Evolutionary conservation across 768 basidiomycete species (phyloP).

Genomic region (Lactarius tabidus): DNA sequence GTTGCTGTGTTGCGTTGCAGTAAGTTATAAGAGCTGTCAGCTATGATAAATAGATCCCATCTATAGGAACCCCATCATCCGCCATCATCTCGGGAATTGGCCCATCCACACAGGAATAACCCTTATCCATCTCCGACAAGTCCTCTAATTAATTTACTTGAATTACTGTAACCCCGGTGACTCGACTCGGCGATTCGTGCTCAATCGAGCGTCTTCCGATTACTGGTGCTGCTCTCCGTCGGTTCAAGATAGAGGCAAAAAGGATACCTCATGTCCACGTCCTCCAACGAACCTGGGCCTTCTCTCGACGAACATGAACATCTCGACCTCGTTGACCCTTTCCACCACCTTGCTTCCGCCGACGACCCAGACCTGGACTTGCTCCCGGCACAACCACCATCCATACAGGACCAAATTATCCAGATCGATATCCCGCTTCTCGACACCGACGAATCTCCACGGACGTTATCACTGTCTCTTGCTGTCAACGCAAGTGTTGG

Average conservation of each 20-base stretch:
- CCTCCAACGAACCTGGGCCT: slow-evolving; percentile 9
- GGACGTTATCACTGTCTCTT: slow-evolving; percentile 44
- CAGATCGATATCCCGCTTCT: slow-evolving; percentile 37
- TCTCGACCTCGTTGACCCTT: slow-evolving; percentile 54
- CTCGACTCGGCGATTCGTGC: background rate
- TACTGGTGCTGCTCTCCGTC: no score
- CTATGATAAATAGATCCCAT: background rate
- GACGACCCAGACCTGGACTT: slow-evolving; percentile 35
- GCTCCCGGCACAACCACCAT: slow-evolving; percentile 52
- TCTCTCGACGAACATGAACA: slow-evolving; percentile 52
- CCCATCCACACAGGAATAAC: background rate
- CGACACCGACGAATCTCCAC: slow-evolving; percentile 10
- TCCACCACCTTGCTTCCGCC: slow-evolving; percentile 52
- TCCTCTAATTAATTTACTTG: background rate
- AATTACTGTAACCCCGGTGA: background rate
- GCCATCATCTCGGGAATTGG: background rate
- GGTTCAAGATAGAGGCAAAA: no score
- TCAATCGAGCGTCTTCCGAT: background rate
- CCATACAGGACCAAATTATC: slow-evolving; percentile 46
- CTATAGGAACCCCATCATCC: background rate
- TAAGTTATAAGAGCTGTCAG: background rate
- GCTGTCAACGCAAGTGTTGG: slow-evolving; percentile 78
- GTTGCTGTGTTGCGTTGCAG: background rate
- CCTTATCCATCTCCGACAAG: background rate
- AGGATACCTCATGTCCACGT: background rate